Evolutionary conservation across 148 eudicot species (phyloP).

Genomic region (Fagopyrum esculentum): DNA sequence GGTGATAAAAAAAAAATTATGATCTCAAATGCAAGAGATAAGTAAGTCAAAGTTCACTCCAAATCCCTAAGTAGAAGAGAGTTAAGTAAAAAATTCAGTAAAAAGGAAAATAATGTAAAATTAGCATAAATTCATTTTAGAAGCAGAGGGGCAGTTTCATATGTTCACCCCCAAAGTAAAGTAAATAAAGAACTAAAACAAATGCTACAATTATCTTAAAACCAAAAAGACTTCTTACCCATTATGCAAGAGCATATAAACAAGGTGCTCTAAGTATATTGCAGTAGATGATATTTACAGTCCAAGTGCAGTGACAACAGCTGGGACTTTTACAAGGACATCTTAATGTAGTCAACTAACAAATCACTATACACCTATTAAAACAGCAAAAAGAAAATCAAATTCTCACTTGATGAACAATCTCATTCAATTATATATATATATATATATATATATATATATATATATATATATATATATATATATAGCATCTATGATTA

Average conservation of each 20-base stretch:
- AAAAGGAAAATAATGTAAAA: no score
- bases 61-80: not conserved
- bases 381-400: not conserved
- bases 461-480: no score
- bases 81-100: not conserved
- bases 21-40: not conserved
- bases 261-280: not conserved
- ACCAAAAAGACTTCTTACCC: no score
- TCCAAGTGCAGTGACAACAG: constrained; percentile 74
- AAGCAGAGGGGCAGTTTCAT: no score
- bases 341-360: constrained; percentile 77
- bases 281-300: constrained; percentile 42
- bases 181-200: no score
- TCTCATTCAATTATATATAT: no score
- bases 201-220: no score
- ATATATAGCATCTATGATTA: no score
- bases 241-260: not conserved
- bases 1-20: no score
- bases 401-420: not conserved
- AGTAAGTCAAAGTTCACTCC: not conserved
- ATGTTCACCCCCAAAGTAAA: no score
- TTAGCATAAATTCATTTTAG: no score
- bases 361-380: constrained; percentile 88
- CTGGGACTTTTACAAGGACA: constrained; percentile 85
- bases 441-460: no score